phyloP scores from a whole-genome alignment of 352 stramenopile species.

The Globisporangium canariense region DNA sequence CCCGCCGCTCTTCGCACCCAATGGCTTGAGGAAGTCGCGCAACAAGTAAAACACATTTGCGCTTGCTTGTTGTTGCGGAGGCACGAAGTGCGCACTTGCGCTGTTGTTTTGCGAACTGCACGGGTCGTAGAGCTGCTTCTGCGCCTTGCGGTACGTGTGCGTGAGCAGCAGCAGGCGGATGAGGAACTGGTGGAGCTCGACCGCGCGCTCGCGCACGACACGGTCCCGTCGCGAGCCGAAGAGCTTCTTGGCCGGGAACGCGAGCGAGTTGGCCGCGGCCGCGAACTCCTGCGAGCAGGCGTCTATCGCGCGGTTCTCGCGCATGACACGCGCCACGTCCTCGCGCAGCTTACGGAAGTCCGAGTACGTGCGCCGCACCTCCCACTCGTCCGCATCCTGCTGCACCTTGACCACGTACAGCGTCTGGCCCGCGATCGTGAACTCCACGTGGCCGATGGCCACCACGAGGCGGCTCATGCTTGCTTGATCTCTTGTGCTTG shows the following conservation, averaged over 20 bases:
- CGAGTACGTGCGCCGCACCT: constrained; percentile 64
- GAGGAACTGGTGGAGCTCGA: constrained; percentile 74
- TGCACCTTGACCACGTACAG: constrained; percentile 77
- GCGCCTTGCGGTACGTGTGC: constrained; percentile 71
- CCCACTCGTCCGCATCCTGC: constrained; percentile 69
- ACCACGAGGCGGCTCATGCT: constrained; percentile 73
- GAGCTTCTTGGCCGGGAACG: constrained; percentile 60
- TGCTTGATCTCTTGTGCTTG: not conserved
- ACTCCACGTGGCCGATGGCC: constrained; percentile 74
- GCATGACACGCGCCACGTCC: constrained; percentile 61
- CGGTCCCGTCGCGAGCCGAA: constrained; percentile 68
- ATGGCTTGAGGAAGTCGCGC: constrained; percentile 71
- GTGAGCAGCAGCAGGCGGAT: constrained; percentile 70
- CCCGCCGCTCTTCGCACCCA: not conserved
- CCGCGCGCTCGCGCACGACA: constrained; percentile 68
- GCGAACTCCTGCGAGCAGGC: constrained; percentile 41
- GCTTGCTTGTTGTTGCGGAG: constrained; percentile 51
- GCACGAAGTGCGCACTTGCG: constrained; percentile 18
- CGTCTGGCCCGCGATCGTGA: constrained; percentile 61
- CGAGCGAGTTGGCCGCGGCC: constrained; percentile 27
- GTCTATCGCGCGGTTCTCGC: constrained; percentile 51
- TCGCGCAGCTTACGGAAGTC: constrained; percentile 73
- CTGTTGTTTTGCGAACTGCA: constrained; percentile 17
- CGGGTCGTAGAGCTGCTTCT: constrained; percentile 54
- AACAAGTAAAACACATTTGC: constrained; percentile 59